These are phyloP conservation scores for Porogramme epimiltina DNA, from an alignment of 1,284 basidiomycete species.

Conservation along the genomic window DNA sequence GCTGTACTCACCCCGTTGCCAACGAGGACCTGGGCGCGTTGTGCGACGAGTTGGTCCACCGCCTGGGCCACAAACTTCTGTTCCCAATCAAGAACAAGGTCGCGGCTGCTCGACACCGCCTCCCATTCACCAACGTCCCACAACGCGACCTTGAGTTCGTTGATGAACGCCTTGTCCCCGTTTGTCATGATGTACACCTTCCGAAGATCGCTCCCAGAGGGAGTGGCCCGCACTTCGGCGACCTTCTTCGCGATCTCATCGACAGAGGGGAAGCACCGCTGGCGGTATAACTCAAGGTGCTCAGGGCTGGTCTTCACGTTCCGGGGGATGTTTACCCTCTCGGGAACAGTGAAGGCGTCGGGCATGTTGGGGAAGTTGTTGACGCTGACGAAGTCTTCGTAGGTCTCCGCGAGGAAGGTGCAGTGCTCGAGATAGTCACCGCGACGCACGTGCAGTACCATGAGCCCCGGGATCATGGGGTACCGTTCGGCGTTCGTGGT, in stretches of 20 bases:
- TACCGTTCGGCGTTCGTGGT: constrained; percentile 21
- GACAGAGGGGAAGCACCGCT: constrained; percentile 51
- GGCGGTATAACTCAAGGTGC: constrained; percentile 34
- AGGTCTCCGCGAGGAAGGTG: constrained; percentile 42
- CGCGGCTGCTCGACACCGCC: constrained; percentile 35
- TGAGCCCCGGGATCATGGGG: constrained; percentile 39
- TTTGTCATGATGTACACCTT: constrained; percentile 61
- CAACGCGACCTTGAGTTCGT: constrained; percentile 45
- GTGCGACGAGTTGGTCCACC: constrained; percentile 48
- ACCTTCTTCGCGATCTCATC: constrained; percentile 46
- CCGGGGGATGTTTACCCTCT: neutral
- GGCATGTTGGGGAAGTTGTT: constrained; percentile 41
- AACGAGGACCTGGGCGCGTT: constrained; percentile 44
- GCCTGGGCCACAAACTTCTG: constrained; percentile 40
- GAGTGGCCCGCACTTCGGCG: constrained; percentile 34
- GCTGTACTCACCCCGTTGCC: constrained; percentile 45
- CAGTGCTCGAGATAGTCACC: constrained; percentile 64
- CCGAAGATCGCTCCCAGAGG: constrained; percentile 29
- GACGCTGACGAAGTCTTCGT: constrained; percentile 43
- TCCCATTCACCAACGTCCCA: constrained; percentile 23
- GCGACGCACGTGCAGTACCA: constrained; percentile 62
- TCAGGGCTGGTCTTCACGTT: constrained; percentile 25
- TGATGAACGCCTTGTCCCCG: constrained; percentile 38
- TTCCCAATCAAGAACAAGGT: constrained; percentile 38
- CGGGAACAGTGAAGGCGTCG: constrained; percentile 35